A percentile compares a stretch with the other conserved stretches of the same genome.
Conservation (phyloP, 2,329 filamentous ascomycete genomes). For the Botrytis sinoallii region DNA sequence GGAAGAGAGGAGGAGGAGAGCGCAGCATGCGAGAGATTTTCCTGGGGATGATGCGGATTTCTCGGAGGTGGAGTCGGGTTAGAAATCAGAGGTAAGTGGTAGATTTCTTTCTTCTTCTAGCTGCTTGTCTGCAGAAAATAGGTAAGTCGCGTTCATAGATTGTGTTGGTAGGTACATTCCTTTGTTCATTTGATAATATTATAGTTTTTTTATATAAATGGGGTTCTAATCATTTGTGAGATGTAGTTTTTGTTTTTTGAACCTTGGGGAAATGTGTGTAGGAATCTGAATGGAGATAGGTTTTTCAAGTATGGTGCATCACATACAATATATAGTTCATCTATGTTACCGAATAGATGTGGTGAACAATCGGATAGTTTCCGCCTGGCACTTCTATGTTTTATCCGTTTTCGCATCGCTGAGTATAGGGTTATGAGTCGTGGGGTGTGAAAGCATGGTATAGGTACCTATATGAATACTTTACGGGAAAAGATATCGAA, state of each 20-base stretch:
- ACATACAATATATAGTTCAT: not conserved
- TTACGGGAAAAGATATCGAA: not conserved
- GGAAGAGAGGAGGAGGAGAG: not conserved
- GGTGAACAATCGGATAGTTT: not conserved
- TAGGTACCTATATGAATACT: not conserved
- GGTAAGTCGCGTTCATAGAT: not conserved
- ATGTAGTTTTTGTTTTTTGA: not conserved
- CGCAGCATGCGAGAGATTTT: not conserved
- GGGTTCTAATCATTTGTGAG: not conserved
- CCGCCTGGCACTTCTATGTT: fast-evolving
- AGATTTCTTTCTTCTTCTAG: not conserved
- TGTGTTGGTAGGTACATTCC: not conserved
- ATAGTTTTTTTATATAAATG: not conserved
- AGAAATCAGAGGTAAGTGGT: not conserved
- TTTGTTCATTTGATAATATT: not conserved
- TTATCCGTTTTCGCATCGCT: not conserved
- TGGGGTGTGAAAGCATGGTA: not conserved
- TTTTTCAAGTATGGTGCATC: too few relatives aligned
- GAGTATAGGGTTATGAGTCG: not conserved
- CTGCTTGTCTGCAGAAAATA: not conserved
- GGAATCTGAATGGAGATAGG: not conserved
- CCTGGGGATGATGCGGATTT: not conserved
- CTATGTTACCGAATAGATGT: not conserved
- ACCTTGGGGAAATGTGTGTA: not conserved
- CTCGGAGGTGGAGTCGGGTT: not conserved